phyloP scores from a whole-genome alignment of 441 rosid species.

The Gossypium davidsonii region DNA sequence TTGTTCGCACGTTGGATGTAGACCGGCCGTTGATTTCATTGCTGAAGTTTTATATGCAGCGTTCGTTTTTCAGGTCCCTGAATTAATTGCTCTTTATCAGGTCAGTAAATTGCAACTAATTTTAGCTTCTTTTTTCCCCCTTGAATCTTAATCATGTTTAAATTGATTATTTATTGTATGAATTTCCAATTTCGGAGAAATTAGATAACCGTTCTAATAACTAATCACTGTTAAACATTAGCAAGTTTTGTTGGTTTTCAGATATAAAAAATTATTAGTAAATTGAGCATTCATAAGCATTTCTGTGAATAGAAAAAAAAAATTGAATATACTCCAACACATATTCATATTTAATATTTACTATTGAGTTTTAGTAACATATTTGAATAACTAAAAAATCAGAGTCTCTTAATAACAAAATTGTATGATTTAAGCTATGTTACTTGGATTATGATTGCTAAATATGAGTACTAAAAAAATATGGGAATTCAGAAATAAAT shows the following conservation, averaged over 20 bases:
- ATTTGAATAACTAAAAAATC: too few relatives aligned
- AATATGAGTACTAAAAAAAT: too few relatives aligned
- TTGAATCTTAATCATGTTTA: background rate
- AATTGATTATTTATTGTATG: background rate
- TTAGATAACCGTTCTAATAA: background rate
- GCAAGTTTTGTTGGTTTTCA: background rate
- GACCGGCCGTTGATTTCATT: conserved; percentile 62
- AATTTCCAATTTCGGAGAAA: background rate
- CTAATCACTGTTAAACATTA: background rate
- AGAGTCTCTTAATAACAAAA: too few relatives aligned
- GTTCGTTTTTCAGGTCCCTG: conserved; percentile 54
- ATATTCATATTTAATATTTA: too few relatives aligned
- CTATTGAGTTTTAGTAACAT: too few relatives aligned
- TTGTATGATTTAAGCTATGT: too few relatives aligned
- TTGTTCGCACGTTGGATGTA: conserved; percentile 64
- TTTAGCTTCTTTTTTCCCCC: background rate
- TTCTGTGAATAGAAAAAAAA: too few relatives aligned
- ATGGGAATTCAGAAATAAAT: too few relatives aligned
- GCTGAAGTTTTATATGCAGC: conserved; percentile 69
- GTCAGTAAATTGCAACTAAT: conserved; percentile 20
- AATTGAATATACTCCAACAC: too few relatives aligned
- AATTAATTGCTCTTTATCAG: conserved; percentile 61
- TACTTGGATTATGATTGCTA: too few relatives aligned
- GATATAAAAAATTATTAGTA: too few relatives aligned
- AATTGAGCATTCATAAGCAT: too few relatives aligned